Evolutionary conservation across 2,329 filamentous ascomycete genomes (phyloP), one percentile per base, ranked within the genome.

Genomic region (Fusarium verticillioides): DNA sequence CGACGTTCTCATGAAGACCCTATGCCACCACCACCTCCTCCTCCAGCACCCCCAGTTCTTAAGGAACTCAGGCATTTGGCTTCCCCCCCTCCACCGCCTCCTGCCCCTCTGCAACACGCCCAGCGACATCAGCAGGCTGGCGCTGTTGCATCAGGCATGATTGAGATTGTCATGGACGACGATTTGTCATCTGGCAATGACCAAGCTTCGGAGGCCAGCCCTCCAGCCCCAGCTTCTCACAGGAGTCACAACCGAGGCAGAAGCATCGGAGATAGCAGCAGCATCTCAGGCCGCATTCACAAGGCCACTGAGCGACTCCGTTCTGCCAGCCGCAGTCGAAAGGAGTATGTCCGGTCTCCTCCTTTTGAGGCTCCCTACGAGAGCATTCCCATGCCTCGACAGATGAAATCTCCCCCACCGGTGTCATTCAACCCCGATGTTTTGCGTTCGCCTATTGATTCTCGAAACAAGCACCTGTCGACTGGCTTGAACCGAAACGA

Each of bases 91-190:
- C 89, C 90, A 0, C 90, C 90, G 0, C 90, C 90, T 2, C 90
- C 89, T 1, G 86, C 88, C 2, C 90, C 90, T 2, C 80, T 91
- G 8, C 87, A 87, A 2, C 82, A 85, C 58, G 82, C 50, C 78
- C 82, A 47, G 80, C 83, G 39, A 75, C 79, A 83, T 5, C 81
- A 82, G 12, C 78, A 86, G 50, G 84, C 85, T 69, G 85, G 87
- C 67, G 84, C 84, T 4, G 73, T 85, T 21, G 85, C 84, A 12
- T 87, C 88, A 0, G 89, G 87, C 9, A 87, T 89, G 77, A 91
- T 92, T 72, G 90, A 92, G 78, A 90, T 92, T 69, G 89, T 92
- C 56, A 90, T 90, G 87, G 89, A 92, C 72, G 88, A 90, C 5
- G 87, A 90, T 10, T 85, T 88, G 23, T 78, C 74, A 16, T 72